Percentiles rank a stretch among this genome's conserved stretches.
Evolutionary conservation across 768 basidiomycete genomes (phyloP).

Genomic region (Rhizopogon vulgaris): DNA sequence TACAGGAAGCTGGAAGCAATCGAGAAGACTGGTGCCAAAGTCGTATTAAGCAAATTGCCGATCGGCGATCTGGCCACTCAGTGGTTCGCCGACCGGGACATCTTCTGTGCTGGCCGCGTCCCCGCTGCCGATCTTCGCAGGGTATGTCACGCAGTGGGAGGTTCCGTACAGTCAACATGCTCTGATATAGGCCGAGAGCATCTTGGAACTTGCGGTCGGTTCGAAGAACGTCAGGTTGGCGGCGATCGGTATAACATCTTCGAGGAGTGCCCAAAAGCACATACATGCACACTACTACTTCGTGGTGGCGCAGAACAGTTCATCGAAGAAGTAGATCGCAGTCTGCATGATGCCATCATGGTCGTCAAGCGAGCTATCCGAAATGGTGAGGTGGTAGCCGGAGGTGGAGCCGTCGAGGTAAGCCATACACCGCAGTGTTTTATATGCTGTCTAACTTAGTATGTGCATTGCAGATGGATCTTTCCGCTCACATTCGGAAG

Average conservation of each 20-base stretch:
- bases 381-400: conserved; percentile 94
- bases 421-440: conserved; percentile 5
- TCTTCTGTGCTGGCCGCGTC: conserved; percentile 98
- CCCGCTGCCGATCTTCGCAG: conserved; percentile 83
- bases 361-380: conserved; percentile 97
- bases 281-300: conserved; percentile 91
- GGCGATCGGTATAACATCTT: conserved; percentile 97
- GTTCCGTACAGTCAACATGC: conserved; percentile 91
- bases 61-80: conserved; percentile 98
- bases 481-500: conserved; percentile 90
- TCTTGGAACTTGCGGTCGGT: conserved; percentile 87
- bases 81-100: conserved; percentile 98
- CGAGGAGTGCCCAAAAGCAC: conserved; percentile 86
- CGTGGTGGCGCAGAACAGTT: conserved; percentile 98
- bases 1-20: conserved; percentile 96
- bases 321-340: conserved; percentile 96
- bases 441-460: neutral
- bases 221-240: conserved; percentile 94
- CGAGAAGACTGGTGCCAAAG: conserved; percentile 92
- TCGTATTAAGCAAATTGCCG: conserved; percentile 95
- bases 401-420: conserved; percentile 96
- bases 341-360: conserved; percentile 98
- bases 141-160: conserved; percentile 94
- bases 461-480: conserved; percentile 73
- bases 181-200: conserved; percentile 88